Conservation (phyloP, 2,329 filamentous ascomycete genomes). For the Teratosphaeria pseudoeucalypti region DNA sequence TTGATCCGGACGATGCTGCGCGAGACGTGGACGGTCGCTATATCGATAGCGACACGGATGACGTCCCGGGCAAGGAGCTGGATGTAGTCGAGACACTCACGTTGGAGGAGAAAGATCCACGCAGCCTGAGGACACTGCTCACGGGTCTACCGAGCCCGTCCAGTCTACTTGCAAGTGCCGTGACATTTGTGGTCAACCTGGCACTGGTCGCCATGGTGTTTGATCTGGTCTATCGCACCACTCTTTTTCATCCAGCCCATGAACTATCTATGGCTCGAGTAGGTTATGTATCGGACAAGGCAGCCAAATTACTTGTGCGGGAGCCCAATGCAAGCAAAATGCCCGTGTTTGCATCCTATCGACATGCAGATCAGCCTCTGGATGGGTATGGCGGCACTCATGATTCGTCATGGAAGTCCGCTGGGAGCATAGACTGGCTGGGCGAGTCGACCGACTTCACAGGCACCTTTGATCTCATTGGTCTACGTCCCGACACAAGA, state of each 20-base stretch:
- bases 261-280: constrained; percentile 78
- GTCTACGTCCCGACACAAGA: constrained; percentile 57
- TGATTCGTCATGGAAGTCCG: constrained; percentile 57
- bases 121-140: constrained; percentile 56
- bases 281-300: constrained; percentile 72
- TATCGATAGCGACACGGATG: constrained; percentile 22
- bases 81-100: constrained; percentile 54
- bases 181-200: constrained; percentile 52
- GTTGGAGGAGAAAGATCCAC: constrained; percentile 46
- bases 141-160: constrained; percentile 64
- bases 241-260: constrained; percentile 56
- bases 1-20: constrained; percentile 8
- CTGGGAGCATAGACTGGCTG: constrained; percentile 55
- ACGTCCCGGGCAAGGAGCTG: constrained; percentile 40
- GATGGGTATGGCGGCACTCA: constrained; percentile 26
- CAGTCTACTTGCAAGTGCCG: constrained; percentile 54
- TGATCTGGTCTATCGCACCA: constrained; percentile 69
- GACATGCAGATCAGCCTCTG: constrained; percentile 26
- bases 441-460: constrained; percentile 77
- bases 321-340: constrained; percentile 69
- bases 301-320: constrained; percentile 71
- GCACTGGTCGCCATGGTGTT: constrained; percentile 57
- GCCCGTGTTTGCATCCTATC: constrained; percentile 61
- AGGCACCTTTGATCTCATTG: constrained; percentile 53
- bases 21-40: constrained; percentile 14